Evolutionary conservation across 106 monocot genomes (phyloP).

Genomic region (Dendrobium officinale): DNA sequence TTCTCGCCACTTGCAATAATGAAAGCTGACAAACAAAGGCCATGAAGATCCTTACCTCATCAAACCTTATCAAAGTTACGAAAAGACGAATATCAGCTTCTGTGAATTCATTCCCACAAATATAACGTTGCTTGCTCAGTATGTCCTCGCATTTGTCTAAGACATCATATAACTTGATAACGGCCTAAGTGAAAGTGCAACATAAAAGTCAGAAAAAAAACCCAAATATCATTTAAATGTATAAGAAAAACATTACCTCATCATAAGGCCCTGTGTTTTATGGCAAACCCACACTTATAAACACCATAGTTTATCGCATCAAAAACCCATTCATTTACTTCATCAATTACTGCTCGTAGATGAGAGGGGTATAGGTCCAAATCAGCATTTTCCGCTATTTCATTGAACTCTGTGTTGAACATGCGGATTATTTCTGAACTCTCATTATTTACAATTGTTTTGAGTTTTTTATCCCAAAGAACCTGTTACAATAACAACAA

Average conservation of each 20-base stretch:
- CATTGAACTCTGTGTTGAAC: slow-evolving; percentile 87
- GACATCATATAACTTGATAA: slow-evolving; percentile 49
- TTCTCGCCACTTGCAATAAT: background rate
- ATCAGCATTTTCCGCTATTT: slow-evolving; percentile 65
- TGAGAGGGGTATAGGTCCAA: slow-evolving; percentile 74
- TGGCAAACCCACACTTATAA: slow-evolving; percentile 91
- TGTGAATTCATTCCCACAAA: slow-evolving; percentile 74
- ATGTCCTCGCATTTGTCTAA: slow-evolving; percentile 86
- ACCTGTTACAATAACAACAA: slow-evolving; percentile 42
- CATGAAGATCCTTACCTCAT: slow-evolving; percentile 60
- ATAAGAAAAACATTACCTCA: slow-evolving; percentile 41
- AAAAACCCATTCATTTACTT: slow-evolving; percentile 82
- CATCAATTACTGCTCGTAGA: slow-evolving; percentile 52
- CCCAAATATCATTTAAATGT: background rate
- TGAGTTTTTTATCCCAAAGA: slow-evolving; percentile 90
- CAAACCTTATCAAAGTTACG: slow-evolving; percentile 94
- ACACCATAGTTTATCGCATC: slow-evolving; percentile 93
- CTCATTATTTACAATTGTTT: slow-evolving; percentile 89
- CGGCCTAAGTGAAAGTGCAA: slow-evolving; percentile 39
- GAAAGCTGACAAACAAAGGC: background rate
- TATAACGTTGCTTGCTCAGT: slow-evolving; percentile 71
- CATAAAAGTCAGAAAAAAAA: background rate
- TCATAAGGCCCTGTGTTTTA: slow-evolving; percentile 89
- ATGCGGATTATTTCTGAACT: slow-evolving; percentile 88
- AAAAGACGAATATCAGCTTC: slow-evolving; percentile 92